These are phyloP conservation scores for Serpula lacrymans DNA, from an alignment of 768 basidiomycete species.

Conservation along the genomic window DNA sequence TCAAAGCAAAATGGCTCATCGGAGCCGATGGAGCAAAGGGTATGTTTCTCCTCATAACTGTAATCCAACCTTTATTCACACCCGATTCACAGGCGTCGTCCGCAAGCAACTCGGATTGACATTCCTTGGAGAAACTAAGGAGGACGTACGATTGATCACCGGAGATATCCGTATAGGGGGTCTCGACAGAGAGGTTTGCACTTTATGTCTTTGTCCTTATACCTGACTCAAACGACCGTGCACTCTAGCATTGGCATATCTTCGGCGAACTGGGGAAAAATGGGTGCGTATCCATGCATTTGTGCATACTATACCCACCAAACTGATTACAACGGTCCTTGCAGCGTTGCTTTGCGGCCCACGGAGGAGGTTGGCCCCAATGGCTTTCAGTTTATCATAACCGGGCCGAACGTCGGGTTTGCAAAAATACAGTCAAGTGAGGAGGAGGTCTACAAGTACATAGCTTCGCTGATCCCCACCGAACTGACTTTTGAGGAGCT, in stretches of 20 bases:
- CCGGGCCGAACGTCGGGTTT: neutral
- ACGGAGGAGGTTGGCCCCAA: constrained; percentile 3
- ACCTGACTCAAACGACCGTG: neutral
- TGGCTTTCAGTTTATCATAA: constrained; percentile 1
- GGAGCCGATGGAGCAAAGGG: constrained; percentile 38
- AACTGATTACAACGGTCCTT: neutral
- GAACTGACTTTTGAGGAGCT: constrained; percentile 4
- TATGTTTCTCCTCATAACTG: constrained; percentile 5
- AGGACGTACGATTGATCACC: constrained; percentile 21
- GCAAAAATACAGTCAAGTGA: neutral
- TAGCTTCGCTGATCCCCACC: neutral
- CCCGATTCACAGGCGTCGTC: constrained; percentile 19
- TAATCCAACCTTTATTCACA: neutral
- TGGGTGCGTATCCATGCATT: neutral
- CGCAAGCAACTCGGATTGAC: constrained; percentile 32
- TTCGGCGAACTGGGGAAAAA: neutral
- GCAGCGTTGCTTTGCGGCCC: neutral
- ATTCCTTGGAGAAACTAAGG: constrained; percentile 34
- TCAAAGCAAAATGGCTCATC: constrained; percentile 26
- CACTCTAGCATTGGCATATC: constrained; percentile 1
- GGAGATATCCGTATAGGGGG: constrained; percentile 30
- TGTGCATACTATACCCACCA: neutral
- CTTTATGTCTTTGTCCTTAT: neutral
- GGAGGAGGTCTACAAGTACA: constrained; percentile 1
- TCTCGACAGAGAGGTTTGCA: constrained; percentile 3